Percentiles rank a stretch among this genome's conserved stretches.
phyloP scores from a whole-genome alignment of 2,329 filamentous ascomycete species.

The Scedosporium boydii region DNA sequence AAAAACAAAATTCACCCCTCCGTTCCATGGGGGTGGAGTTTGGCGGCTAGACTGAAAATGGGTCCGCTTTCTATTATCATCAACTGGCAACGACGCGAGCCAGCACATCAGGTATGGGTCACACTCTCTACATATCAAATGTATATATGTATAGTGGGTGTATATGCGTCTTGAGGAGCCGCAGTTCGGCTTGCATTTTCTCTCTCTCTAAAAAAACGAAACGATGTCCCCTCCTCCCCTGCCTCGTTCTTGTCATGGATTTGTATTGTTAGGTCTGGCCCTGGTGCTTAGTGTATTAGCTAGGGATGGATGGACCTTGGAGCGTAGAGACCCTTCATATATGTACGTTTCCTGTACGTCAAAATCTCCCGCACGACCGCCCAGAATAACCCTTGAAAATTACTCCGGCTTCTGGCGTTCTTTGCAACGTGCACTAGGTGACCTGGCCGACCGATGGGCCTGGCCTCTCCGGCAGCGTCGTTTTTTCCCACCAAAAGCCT shows the following conservation, averaged over 20 bases:
- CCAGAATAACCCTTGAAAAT: constrained; percentile 10
- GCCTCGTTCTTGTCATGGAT: neutral
- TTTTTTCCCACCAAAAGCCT: constrained; percentile 9
- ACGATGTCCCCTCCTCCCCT: neutral
- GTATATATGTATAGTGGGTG: neutral
- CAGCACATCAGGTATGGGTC: constrained; percentile 79
- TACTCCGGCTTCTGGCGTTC: constrained; percentile 2
- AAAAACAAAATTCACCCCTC: neutral
- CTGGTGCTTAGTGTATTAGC: neutral
- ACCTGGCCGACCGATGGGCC: neutral
- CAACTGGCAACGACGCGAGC: constrained; percentile 78
- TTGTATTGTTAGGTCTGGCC: neutral
- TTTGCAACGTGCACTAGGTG: neutral
- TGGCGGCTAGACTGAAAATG: constrained; percentile 1
- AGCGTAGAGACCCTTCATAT: constrained; percentile 2
- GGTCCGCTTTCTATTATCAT: constrained; percentile 23
- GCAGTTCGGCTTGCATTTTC: constrained; percentile 54
- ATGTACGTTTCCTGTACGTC: constrained; percentile 6
- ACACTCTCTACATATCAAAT: constrained; percentile 34
- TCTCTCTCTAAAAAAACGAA: constrained; percentile 4
- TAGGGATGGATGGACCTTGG: neutral
- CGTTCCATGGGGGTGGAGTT: constrained; percentile 4
- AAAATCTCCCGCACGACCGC: constrained; percentile 10
- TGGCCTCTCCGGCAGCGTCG: neutral
- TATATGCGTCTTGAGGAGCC: constrained; percentile 38